Evolutionary conservation across 2,329 filamentous ascomycete genomes (phyloP).

Genomic region (Colletotrichum coccodes): DNA sequence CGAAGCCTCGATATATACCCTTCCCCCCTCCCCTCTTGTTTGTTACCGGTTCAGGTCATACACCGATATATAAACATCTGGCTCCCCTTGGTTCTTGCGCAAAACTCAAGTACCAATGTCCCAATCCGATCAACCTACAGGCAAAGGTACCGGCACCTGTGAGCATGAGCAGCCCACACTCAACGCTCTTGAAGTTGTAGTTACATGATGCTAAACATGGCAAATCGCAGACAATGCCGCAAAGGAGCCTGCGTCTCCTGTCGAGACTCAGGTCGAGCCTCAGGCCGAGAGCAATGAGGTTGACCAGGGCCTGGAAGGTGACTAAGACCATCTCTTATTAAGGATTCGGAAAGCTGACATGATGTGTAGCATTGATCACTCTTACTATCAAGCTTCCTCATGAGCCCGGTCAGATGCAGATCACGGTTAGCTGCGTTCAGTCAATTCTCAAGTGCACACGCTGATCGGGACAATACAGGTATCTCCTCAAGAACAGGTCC

Average conservation of each 20-base stretch:
- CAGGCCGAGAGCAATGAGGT: constrained; percentile 12
- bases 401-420: constrained; percentile 80
- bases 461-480: constrained; percentile 63
- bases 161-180: background rate
- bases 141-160: constrained; percentile 22
- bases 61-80: background rate
- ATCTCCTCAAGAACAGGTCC: constrained; percentile 92
- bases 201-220: constrained; percentile 11
- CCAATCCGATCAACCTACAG: constrained; percentile 24
- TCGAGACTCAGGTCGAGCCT: constrained; percentile 6
- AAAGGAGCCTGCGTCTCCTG: constrained; percentile 13
- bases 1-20: background rate
- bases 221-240: constrained; percentile 18
- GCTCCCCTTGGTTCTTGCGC: background rate
- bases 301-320: constrained; percentile 29
- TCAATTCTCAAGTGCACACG: constrained; percentile 3
- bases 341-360: constrained; percentile 31
- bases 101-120: constrained; percentile 21
- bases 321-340: background rate
- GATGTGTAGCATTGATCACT: constrained; percentile 61
- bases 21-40: background rate
- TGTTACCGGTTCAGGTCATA: background rate
- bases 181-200: background rate
- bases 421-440: constrained; percentile 72
- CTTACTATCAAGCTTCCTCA: constrained; percentile 86